Evolutionary conservation across 2,329 filamentous ascomycete genomes (phyloP), one percentile per base, ranked within the genome.

Genomic region (Fusarium floridanum): DNA sequence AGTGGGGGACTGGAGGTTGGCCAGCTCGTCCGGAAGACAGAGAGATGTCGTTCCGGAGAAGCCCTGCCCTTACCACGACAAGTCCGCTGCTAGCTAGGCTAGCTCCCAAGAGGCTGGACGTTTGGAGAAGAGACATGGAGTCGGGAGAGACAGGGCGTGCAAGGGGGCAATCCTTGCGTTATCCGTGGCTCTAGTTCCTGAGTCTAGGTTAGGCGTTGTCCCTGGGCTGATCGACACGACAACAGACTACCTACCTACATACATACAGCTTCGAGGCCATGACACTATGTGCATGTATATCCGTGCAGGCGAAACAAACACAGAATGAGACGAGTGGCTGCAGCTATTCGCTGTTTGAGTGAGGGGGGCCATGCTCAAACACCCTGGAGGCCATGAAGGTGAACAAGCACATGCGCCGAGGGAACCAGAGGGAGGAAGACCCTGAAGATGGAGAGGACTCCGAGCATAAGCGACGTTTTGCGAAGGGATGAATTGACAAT

Each of bases 221-320:
- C 48, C 71, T 69, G 24, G 36, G 57, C 55, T 67, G 70, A 75
- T 73, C 56, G 60, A 67, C 72, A 60, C 48, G 41, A 71, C 57
- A 48, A 55, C 43, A 27, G n/a, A 36, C 50, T 56, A 34, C 53
- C 50, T 56, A 34, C 53, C 50, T 56, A 34, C 55, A 29, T 57
- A 37, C 53, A 61, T 53, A 53, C 48, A 53, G 27, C 29, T 53
- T 66, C 68, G 53, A 66, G 57, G 67, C 69, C 69, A 65, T 70
- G 50, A 48, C 62, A 48, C 57, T 71, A 24, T 62, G 53, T 22
- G 24, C 20, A 39, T 59, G 53, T 34, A 24, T 56, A 27, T 39
- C 32, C 29, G 27, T 32, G 50, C 36, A 55, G 41, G 53, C 45
- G 57, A 72, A 63, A 72, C 61, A 41, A 39, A 32, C 53, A 60